Evolutionary conservation across 441 rosid species (phyloP), one percentile per base, ranked within the genome.

Genomic region (Erodium texanum): DNA sequence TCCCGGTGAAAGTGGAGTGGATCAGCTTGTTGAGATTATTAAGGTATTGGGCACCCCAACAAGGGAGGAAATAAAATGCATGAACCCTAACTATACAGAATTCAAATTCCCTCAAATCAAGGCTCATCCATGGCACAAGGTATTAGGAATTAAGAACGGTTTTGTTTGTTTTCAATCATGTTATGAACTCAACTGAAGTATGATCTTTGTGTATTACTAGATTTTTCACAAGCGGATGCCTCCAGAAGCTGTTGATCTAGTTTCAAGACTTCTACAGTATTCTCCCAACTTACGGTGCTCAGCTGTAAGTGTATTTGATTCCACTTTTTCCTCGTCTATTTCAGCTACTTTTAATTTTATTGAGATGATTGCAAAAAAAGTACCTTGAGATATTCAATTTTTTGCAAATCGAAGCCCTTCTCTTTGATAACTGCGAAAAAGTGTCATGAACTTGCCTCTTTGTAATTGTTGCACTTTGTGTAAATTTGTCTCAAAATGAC

Each of bases 41-140:
- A 94, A 94, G 97, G 99, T 93, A 59, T 80, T 93, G 81, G 99
- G 99, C 65, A 93, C 99, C 61, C 97, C 99, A 27, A 89, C 99
- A 0, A 83, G 99, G 77, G 99, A 93, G 79, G 99, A 93, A 85
- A 93, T 91, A 64, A 89, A 89, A 67, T 93, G 99, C 86, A 93
- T 93, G 99, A 91, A 93, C 67, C 99, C 97, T 18, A 83, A 91
- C 73, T 91, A 93, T 76, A 93, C 93, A 0, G 96, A 93, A 73
- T 87, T 84, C 82, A 93, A 89, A 68, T 93, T 92, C 69, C 98
- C 97, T 73, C 98, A 7, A n/a, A n/a, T n/a, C n/a, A n/a, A n/a
- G n/a, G n/a, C n/a, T n/a, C n/a, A n/a, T n/a, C n/a, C n/a, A n/a
- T 92, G 98, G 98, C 98, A 90, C 80, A 93, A 93, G 95, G 99